Percentiles rank a stretch among this genome's conserved stretches.
Conservation (phyloP, 495 filamentous ascomycete species). For the Neurospora sp. region DNA sequence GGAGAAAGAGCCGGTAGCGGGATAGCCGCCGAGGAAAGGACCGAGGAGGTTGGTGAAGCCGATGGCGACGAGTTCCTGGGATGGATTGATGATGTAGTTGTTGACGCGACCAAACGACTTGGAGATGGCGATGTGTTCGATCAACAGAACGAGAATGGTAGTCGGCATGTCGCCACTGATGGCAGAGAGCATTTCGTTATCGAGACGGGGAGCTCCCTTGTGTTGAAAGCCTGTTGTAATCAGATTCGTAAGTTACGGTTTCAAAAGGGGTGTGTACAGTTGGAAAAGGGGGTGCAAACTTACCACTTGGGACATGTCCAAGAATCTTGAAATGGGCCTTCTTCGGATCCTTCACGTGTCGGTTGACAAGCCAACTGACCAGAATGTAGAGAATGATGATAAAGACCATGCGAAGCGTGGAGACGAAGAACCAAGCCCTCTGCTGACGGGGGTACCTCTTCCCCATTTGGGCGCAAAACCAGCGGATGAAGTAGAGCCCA, state of each 20-base stretch:
- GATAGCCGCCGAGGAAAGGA: constrained; percentile 43
- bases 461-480: constrained; percentile 31
- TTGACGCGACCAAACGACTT: constrained; percentile 45
- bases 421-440: constrained; percentile 35
- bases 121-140: constrained; percentile 46
- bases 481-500: constrained; percentile 39
- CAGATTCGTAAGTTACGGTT: not conserved
- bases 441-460: constrained; percentile 25
- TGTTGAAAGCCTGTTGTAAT: constrained; percentile 33
- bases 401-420: constrained; percentile 35
- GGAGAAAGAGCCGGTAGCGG: constrained; percentile 44
- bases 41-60: constrained; percentile 43
- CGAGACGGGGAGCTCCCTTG: constrained; percentile 25
- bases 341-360: constrained; percentile 12
- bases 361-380: constrained; percentile 29
- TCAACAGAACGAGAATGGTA: constrained; percentile 39
- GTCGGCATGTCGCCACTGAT: constrained; percentile 26
- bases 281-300: constrained; percentile 2
- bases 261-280: not conserved
- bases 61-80: constrained; percentile 44
- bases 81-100: constrained; percentile 45
- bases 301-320: constrained; percentile 34
- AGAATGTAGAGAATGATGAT: constrained; percentile 35
- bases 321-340: constrained; percentile 32
- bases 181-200: constrained; percentile 21